Evolutionary conservation across 352 stramenopile species (phyloP).

Genomic region (Globisporangium carolinianum): DNA sequence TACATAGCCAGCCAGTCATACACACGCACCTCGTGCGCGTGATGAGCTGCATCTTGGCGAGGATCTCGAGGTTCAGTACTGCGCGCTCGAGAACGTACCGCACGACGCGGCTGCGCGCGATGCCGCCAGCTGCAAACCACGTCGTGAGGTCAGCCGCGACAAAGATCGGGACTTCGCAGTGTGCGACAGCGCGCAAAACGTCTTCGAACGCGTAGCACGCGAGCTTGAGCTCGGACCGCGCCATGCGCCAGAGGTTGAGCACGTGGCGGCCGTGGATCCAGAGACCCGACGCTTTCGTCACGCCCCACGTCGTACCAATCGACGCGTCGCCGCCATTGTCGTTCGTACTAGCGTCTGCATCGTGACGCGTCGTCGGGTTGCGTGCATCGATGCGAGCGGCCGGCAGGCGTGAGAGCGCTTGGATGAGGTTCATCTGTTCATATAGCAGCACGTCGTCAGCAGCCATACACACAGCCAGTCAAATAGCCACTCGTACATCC

Average conservation of each 20-base stretch:
- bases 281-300: constrained; percentile 79
- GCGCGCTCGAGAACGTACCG: constrained; percentile 41
- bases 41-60: constrained; percentile 83
- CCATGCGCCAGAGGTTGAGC: constrained; percentile 90
- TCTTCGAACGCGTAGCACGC: constrained; percentile 76
- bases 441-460: no score
- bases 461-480: no score
- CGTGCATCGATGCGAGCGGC: constrained; percentile 41
- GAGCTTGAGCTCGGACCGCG: constrained; percentile 84
- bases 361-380: constrained; percentile 25
- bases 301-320: constrained; percentile 68
- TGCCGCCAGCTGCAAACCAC: constrained; percentile 42
- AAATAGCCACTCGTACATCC: constrained; percentile 23
- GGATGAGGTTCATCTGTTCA: constrained; percentile 59
- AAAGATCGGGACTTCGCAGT: constrained; percentile 59
- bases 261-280: constrained; percentile 88
- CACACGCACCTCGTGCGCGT: constrained; percentile 54
- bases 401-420: constrained; percentile 57
- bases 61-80: constrained; percentile 59
- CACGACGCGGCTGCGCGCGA: constrained; percentile 46
- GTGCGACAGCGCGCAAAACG: constrained; percentile 58
- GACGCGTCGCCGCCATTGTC: constrained; percentile 25
- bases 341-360: not conserved
- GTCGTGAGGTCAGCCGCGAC: constrained; percentile 40
- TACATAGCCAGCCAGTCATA: no score